Conservation (phyloP, 164 flowering plant species). For the Sextonia rubra region DNA sequence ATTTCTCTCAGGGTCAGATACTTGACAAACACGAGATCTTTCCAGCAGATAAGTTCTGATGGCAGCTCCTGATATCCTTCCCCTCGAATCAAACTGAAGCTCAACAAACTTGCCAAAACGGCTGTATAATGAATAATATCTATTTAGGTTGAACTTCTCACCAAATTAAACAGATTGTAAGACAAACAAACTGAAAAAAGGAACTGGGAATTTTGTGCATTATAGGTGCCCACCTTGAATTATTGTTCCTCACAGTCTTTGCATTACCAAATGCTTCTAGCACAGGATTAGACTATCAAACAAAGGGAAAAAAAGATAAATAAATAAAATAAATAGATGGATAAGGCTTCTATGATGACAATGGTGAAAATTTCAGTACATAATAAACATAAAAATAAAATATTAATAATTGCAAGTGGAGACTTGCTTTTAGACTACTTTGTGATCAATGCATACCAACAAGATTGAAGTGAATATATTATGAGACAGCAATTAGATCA, state of each 20-base stretch:
- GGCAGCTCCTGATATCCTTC: constrained; percentile 97
- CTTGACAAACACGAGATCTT: constrained; percentile 97
- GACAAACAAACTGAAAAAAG: not conserved
- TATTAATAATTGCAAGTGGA: not conserved
- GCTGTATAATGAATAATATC: constrained; percentile 38
- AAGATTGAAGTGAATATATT: too few species aligned
- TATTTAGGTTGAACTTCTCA: not conserved
- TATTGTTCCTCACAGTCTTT: constrained; percentile 91
- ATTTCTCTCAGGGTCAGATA: constrained; percentile 97
- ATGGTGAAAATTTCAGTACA: not conserved
- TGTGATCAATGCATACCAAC: not conserved
- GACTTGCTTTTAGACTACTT: not conserved
- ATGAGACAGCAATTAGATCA: too few species aligned
- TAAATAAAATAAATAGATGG: not conserved
- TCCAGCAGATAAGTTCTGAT: constrained; percentile 93
- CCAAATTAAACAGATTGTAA: not conserved
- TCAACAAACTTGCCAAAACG: constrained; percentile 99
- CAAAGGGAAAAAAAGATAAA: not conserved
- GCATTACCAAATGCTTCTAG: constrained; percentile 99
- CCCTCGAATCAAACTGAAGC: constrained; percentile 81
- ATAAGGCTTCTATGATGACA: not conserved
- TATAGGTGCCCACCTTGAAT: constrained; percentile 70
- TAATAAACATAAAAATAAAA: not conserved
- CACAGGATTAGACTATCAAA: constrained; percentile 93
- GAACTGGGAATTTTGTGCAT: not conserved